Conservation (phyloP, 352 stramenopile species). For the Pythium folliculosum region DNA sequence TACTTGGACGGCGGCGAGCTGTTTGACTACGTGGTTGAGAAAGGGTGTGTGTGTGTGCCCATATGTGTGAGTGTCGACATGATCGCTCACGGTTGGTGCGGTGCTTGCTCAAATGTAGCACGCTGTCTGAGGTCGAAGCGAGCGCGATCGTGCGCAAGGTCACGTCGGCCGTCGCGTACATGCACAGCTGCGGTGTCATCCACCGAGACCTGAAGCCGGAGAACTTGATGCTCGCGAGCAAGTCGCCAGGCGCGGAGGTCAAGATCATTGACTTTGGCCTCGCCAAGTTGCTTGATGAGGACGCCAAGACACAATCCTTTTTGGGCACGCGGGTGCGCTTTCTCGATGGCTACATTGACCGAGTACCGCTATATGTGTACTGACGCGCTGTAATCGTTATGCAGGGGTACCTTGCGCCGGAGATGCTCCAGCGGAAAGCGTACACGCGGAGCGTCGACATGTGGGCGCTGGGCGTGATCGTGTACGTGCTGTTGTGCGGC, state of each 20-base stretch:
- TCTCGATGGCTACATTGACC: neutral
- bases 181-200: slow-evolving; percentile 87
- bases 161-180: slow-evolving; percentile 88
- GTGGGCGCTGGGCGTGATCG: slow-evolving; percentile 98
- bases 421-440: slow-evolving; percentile 97
- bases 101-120: slow-evolving; percentile 52
- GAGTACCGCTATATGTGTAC: too few relatives aligned
- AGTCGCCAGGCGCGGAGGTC: slow-evolving; percentile 78
- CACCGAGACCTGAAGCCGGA: slow-evolving; percentile 91
- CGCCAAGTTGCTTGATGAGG: slow-evolving; percentile 90
- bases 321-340: slow-evolving; percentile 62
- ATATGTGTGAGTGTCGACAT: neutral
- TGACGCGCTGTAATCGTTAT: too few relatives aligned
- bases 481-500: slow-evolving; percentile 97
- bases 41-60: slow-evolving; percentile 45
- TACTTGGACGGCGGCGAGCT: slow-evolving; percentile 87
- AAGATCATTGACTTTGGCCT: slow-evolving; percentile 99
- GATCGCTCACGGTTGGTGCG: neutral
- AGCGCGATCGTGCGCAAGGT: slow-evolving; percentile 88
- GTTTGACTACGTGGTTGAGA: slow-evolving; percentile 92
- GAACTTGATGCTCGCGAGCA: slow-evolving; percentile 86
- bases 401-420: slow-evolving; percentile 96
- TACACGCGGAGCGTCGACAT: slow-evolving; percentile 98
- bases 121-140: slow-evolving; percentile 84
- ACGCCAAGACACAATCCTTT: slow-evolving; percentile 84